Evolutionary conservation across 768 basidiomycete genomes (phyloP).

Genomic region (Boletus eberwhitei): DNA sequence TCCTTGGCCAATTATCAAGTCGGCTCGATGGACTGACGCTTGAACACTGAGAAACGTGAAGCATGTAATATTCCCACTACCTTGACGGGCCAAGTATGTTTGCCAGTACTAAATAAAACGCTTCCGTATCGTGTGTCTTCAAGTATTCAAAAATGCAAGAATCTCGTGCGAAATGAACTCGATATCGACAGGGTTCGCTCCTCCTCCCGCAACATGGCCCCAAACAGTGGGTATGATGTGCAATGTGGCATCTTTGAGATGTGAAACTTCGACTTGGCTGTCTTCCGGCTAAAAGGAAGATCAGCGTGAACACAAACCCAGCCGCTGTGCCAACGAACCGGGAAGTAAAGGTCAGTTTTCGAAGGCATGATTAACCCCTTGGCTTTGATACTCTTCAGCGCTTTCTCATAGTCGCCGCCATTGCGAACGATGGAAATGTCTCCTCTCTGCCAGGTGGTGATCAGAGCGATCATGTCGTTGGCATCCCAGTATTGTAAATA

Average conservation of each 20-base stretch:
- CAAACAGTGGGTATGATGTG: conserved; percentile 54
- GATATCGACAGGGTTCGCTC: conserved; percentile 38
- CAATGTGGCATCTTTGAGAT: conserved; percentile 42
- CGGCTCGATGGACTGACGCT: not conserved
- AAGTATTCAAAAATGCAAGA: conserved; percentile 39
- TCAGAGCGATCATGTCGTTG: conserved; percentile 49
- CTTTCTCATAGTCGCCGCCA: conserved; percentile 41
- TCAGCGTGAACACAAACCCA: not conserved
- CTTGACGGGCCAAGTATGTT: not conserved
- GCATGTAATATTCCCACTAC: not conserved
- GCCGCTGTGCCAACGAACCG: conserved; percentile 32
- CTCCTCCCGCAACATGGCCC: conserved; percentile 57
- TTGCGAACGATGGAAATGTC: conserved; percentile 47
- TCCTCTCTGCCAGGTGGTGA: conserved; percentile 52
- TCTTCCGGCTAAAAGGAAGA: conserved; percentile 46
- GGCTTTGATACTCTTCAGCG: conserved; percentile 44
- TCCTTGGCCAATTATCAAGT: not conserved
- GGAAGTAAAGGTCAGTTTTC: conserved; percentile 59
- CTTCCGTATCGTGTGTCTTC: not conserved
- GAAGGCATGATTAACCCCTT: conserved; percentile 57
- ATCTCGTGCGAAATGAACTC: conserved; percentile 42
- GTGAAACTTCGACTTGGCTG: conserved; percentile 45
- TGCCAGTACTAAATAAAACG: not conserved
- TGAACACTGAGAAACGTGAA: not conserved
- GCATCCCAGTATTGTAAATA: conserved; percentile 49